These are phyloP conservation scores for Citrus hindsii DNA, from an alignment of 345 rosid genomes.

Conservation along the genomic window DNA sequence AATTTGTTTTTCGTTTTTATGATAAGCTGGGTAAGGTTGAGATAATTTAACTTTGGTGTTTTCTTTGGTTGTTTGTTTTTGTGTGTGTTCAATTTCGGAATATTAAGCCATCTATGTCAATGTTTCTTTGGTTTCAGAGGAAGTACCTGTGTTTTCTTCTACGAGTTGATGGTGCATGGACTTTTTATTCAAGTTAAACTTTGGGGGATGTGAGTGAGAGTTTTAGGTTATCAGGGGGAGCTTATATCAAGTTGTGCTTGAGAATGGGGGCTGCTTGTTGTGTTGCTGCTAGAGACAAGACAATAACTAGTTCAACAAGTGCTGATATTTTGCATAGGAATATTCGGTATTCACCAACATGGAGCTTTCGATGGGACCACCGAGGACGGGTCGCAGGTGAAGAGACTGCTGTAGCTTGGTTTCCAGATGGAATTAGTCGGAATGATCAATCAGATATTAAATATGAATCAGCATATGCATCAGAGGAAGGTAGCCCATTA, in stretches of 20 bases:
- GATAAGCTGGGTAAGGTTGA: background rate
- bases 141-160: background rate
- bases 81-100: background rate
- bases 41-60: background rate
- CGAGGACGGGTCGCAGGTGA: conserved; percentile 97
- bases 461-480: conserved; percentile 52
- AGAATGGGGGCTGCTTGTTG: conserved; percentile 96
- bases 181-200: background rate
- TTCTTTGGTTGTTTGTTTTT: background rate
- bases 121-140: conserved; percentile 9
- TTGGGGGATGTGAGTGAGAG: conserved; percentile 24
- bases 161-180: conserved; percentile 13
- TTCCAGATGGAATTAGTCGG: conserved; percentile 57
- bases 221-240: conserved; percentile 14
- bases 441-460: conserved; percentile 56
- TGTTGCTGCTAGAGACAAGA: conserved; percentile 92
- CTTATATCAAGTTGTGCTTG: conserved; percentile 18
- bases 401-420: conserved; percentile 68
- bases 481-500: conserved; percentile 68
- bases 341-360: conserved; percentile 75
- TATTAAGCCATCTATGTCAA: background rate
- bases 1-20: background rate
- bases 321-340: conserved; percentile 59
- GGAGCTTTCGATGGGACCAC: conserved; percentile 97
- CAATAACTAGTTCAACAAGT: conserved; percentile 55